Evolutionary conservation across 2,329 filamentous ascomycete species (phyloP), one percentile per base, ranked within the genome.

Genomic region (Stagonosporopsis vannaccii): DNA sequence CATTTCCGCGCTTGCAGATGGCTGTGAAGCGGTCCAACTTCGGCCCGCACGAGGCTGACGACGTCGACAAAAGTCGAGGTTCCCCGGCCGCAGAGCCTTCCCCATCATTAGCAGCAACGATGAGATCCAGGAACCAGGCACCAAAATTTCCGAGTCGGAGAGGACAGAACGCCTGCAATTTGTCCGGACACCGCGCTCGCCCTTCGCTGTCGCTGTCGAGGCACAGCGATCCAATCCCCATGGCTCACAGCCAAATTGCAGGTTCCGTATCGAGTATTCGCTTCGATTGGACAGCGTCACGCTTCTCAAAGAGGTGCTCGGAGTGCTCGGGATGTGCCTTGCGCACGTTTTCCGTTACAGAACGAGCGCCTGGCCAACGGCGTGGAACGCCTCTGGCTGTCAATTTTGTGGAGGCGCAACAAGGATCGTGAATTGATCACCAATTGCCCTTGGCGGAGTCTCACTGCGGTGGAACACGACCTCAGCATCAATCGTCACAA

Each of bases 281-380:
- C 37, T 47, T 51, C 42, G 53, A 51, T 28, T 47, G 53, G 30
- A 22, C 32, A 39, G 23, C 30, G 17, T 35, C 25, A 66, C 65
- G 63, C 53, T 66, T 64, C 58, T 42, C 53, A 55, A 59, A 62
- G 52, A 32, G 30, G 30, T n/a, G 30, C 12, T 30, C 4, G 30
- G 30, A 55, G 66, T 54, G 65, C 62, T 66, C 62, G 62, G 69
- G 69, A 53, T 58, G 48, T 60, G 59, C 61, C 61, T 54, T 48
- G 56, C 57, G 56, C 62, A 62, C 51, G 51, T 51, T 55, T 28
- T 46, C 44, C 48, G 53, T 63, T 50, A 58, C 63, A 62, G 48
- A 36, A 35, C 22, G 20, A 17, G 40, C 40, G 28, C 41, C 35
- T 42, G 28, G 30, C 23, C 42, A 42, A 36, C 33, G 35, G 40